A percentile compares a stretch with the other conserved stretches of the same genome.
Conservation (phyloP, 257 asterid genomes). For the Gardenia jasminoides region DNA sequence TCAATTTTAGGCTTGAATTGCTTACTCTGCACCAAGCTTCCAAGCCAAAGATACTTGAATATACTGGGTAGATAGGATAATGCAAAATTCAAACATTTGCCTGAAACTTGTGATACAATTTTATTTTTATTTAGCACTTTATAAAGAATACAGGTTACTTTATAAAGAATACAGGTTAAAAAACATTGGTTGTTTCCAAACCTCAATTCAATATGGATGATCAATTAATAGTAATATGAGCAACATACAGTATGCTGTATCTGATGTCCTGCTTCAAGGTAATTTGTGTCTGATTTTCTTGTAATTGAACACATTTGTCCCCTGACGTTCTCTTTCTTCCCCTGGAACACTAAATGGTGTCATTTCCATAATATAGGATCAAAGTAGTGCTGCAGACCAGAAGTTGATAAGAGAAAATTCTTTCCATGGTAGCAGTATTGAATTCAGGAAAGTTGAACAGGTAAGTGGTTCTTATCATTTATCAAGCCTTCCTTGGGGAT, state of each 20-base stretch:
- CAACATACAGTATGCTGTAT: too few species aligned
- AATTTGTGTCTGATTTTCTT: too few species aligned
- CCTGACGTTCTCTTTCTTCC: background rate
- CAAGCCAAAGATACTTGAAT: background rate
- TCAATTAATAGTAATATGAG: background rate
- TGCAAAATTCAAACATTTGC: background rate
- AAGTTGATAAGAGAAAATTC: background rate
- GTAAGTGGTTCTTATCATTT: slow-evolving; percentile 6
- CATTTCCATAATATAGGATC: slow-evolving; percentile 5
- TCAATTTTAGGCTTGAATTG: background rate
- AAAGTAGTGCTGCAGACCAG: background rate
- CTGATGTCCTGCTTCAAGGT: background rate
- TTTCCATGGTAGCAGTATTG: background rate
- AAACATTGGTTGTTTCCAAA: background rate
- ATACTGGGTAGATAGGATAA: background rate
- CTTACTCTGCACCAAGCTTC: background rate
- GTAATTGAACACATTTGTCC: background rate
- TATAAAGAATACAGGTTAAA: too few species aligned
- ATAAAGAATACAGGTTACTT: too few species aligned
- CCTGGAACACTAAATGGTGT: background rate
- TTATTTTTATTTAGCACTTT: background rate
- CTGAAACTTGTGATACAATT: background rate
- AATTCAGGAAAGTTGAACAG: slow-evolving; percentile 35
- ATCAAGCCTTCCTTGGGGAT: background rate
- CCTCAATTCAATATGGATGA: background rate